Conservation (phyloP, 2,329 filamentous ascomycete species). For the Fusarium scirpi region DNA sequence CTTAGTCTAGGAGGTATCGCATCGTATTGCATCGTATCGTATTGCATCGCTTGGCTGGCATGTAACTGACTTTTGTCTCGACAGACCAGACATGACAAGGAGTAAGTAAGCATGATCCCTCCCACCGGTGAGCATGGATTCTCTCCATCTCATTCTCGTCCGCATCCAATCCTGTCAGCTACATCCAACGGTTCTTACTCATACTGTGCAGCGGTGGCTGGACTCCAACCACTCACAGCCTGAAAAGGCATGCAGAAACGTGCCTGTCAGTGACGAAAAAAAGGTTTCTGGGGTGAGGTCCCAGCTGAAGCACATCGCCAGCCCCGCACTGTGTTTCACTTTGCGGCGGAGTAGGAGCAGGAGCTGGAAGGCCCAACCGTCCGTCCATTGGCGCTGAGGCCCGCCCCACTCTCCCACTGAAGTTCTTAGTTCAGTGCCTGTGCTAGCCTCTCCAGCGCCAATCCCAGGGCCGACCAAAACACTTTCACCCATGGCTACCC, state of each 20-base stretch:
- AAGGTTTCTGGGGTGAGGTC: conserved; percentile 23
- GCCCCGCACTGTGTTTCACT: conserved; percentile 42
- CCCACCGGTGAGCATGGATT: conserved; percentile 24
- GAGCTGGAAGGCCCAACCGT: conserved; percentile 9
- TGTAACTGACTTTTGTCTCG: conserved; percentile 17
- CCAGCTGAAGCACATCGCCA: neutral
- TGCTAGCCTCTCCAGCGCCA: conserved; percentile 1
- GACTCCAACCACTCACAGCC: conserved; percentile 13
- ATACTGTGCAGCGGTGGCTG: conserved; percentile 37
- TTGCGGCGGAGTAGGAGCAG: conserved; percentile 10
- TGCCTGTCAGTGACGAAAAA: conserved; percentile 26
- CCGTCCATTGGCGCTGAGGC: conserved; percentile 30
- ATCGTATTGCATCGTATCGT: conserved; percentile 4
- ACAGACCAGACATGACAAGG: conserved; percentile 3
- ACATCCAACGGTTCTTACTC: neutral
- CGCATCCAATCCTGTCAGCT: neutral
- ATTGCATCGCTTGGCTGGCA: conserved; percentile 9
- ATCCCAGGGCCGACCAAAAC: conserved; percentile 26
- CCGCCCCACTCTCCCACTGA: conserved; percentile 15
- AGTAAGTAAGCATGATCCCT: conserved; percentile 4
- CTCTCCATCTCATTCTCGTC: conserved; percentile 5
- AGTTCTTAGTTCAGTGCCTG: neutral
- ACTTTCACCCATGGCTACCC: conserved; percentile 11
- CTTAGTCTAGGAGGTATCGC: conserved; percentile 2
- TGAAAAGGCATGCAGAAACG: conserved; percentile 19